Evolutionary conservation across 1,139 yeast genomes (phyloP).

Genomic region (Scheffersomyces segobiensis): DNA sequence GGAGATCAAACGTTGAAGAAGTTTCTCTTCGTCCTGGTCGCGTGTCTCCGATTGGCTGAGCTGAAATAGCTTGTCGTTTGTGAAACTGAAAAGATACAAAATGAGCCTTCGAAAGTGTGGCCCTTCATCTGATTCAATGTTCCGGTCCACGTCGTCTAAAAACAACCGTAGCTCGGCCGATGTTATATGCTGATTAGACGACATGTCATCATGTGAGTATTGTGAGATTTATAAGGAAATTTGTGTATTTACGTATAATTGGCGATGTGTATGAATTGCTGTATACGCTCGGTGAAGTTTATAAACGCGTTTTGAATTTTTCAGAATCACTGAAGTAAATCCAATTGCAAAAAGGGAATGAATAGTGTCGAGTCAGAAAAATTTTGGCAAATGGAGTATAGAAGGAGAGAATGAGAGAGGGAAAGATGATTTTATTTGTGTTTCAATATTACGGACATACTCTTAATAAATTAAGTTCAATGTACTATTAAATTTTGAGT

Average conservation of each 20-base stretch:
- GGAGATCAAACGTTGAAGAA: constrained; percentile 21
- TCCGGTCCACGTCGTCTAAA: constrained; percentile 36
- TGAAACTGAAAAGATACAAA: constrained; percentile 35
- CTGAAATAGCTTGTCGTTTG: constrained; percentile 22
- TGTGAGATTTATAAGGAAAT: neutral
- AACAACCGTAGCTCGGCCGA: constrained; percentile 32
- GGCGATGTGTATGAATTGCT: neutral
- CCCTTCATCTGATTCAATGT: constrained; percentile 31
- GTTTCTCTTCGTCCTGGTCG: constrained; percentile 6
- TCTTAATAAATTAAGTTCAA: neutral
- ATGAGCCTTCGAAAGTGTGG: constrained; percentile 40
- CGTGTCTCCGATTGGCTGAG: constrained; percentile 10
- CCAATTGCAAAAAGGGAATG: neutral
- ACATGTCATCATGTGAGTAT: neutral
- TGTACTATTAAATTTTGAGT: neutral
- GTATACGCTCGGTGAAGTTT: neutral
- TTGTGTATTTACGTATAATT: no score
- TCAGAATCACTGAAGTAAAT: neutral
- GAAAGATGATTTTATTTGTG: neutral
- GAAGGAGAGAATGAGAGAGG: neutral
- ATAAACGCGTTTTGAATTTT: neutral
- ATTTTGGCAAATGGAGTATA: neutral
- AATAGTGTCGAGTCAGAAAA: neutral
- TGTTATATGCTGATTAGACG: constrained; percentile 16
- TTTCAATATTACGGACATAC: no score